phyloP scores from a whole-genome alignment of 495 filamentous ascomycete genomes.

The Opeltia flavorubescens region DNA sequence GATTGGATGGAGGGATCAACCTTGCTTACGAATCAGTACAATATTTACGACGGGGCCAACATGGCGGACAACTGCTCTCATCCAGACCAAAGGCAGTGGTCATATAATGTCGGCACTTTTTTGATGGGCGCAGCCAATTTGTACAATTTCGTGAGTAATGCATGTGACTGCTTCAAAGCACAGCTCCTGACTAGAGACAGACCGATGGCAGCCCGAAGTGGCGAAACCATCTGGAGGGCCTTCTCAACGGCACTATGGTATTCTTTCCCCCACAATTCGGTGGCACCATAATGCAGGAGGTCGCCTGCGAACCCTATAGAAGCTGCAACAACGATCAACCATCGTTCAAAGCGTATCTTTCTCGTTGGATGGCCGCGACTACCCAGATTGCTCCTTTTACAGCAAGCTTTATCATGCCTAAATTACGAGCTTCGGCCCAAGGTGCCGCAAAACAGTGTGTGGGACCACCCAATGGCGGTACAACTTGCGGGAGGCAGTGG shows the following conservation, averaged over 20 bases:
- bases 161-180: background rate
- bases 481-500: constrained; percentile 65
- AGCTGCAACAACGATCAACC: constrained; percentile 59
- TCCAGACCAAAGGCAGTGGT: constrained; percentile 40
- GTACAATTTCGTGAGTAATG: constrained; percentile 43
- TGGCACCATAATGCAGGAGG: constrained; percentile 46
- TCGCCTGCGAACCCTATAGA: constrained; percentile 51
- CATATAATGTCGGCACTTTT: constrained; percentile 56
- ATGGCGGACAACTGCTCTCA: constrained; percentile 20
- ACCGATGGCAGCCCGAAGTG: constrained; percentile 35
- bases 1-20: constrained; percentile 45
- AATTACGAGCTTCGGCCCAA: constrained; percentile 45
- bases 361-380: constrained; percentile 60
- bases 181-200: constrained; percentile 33
- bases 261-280: constrained; percentile 45
- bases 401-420: constrained; percentile 40
- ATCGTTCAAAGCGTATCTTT: constrained; percentile 67
- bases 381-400: constrained; percentile 52
- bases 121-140: constrained; percentile 56
- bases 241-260: constrained; percentile 34
- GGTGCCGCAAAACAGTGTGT: constrained; percentile 55
- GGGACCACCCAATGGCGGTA: constrained; percentile 35
- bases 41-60: constrained; percentile 42
- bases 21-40: constrained; percentile 32
- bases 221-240: constrained; percentile 40